Conservation (phyloP, 495 filamentous ascomycete species). For the Thozetella sp. region DNA sequence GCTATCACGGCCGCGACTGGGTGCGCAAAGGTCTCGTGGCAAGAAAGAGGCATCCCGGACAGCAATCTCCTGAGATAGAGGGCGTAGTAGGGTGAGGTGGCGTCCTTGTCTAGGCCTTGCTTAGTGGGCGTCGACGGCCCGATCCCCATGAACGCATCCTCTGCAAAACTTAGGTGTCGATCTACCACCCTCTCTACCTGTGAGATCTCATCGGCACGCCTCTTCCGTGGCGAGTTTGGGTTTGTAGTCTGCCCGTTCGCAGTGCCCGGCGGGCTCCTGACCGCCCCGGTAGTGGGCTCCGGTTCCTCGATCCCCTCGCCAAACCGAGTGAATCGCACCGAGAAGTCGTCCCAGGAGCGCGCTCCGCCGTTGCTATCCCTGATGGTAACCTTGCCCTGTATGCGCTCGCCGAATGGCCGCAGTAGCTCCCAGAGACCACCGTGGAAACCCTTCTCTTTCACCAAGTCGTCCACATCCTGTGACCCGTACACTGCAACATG, state of each 20-base stretch:
- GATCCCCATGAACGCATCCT: constrained; percentile 43
- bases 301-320: constrained; percentile 61
- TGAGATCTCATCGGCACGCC: constrained; percentile 11
- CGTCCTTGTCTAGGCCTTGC: constrained; percentile 35
- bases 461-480: constrained; percentile 76
- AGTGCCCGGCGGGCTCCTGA: constrained; percentile 29
- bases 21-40: constrained; percentile 92
- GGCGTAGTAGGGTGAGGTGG: constrained; percentile 69
- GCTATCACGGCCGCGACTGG: constrained; percentile 96
- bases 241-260: constrained; percentile 19
- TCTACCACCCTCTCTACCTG: constrained; percentile 55
- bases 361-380: constrained; percentile 86
- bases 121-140: constrained; percentile 33
- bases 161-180: constrained; percentile 51
- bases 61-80: constrained; percentile 82
- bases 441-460: constrained; percentile 81
- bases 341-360: constrained; percentile 85
- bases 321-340: constrained; percentile 77
- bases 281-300: constrained; percentile 26
- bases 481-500: constrained; percentile 85
- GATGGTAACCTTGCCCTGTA: constrained; percentile 86
- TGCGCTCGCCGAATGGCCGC: constrained; percentile 86
- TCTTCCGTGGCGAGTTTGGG: constrained; percentile 5
- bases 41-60: constrained; percentile 71
- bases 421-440: constrained; percentile 82